Conservation (phyloP, 768 basidiomycete species). For the Thelephora ganbajun region DNA sequence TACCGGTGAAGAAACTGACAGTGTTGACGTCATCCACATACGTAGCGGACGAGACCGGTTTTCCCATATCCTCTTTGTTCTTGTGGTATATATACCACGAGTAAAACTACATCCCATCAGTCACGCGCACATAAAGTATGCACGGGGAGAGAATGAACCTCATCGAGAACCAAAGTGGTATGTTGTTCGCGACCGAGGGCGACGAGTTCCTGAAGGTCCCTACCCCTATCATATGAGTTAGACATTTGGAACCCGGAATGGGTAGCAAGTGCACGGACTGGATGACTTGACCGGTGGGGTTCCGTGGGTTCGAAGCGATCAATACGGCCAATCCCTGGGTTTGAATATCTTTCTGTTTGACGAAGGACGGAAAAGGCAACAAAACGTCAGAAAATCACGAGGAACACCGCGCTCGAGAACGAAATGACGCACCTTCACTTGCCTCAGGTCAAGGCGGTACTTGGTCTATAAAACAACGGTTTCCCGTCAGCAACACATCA, state of each 20-base stretch:
- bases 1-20: slow-evolving; percentile 18
- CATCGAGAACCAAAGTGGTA: slow-evolving; percentile 76
- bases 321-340: slow-evolving; percentile 78
- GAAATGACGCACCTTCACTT: slow-evolving; percentile 42
- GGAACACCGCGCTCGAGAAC: too few relatives aligned
- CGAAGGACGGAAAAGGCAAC: not conserved
- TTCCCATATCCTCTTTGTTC: slow-evolving; percentile 54
- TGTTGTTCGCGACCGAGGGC: slow-evolving; percentile 48
- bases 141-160: slow-evolving; percentile 27
- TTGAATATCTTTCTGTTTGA: slow-evolving; percentile 53
- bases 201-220: slow-evolving; percentile 74
- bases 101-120: slow-evolving; percentile 51
- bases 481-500: too few relatives aligned
- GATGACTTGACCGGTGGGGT: slow-evolving; percentile 87
- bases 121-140: not conserved
- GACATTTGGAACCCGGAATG: not conserved
- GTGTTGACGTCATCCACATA: slow-evolving; percentile 81
- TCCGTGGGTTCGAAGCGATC: slow-evolving; percentile 88
- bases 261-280: slow-evolving; percentile 30
- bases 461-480: slow-evolving; percentile 26
- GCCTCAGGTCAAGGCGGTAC: slow-evolving; percentile 68
- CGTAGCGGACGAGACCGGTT: slow-evolving; percentile 68
- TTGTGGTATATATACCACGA: slow-evolving; percentile 94
- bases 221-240: slow-evolving; percentile 31
- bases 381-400: not conserved